A percentile compares a stretch with the other conserved stretches of the same genome.
Conservation (phyloP, 108 stramenopile species). For the Cyclotella cryptica region DNA sequence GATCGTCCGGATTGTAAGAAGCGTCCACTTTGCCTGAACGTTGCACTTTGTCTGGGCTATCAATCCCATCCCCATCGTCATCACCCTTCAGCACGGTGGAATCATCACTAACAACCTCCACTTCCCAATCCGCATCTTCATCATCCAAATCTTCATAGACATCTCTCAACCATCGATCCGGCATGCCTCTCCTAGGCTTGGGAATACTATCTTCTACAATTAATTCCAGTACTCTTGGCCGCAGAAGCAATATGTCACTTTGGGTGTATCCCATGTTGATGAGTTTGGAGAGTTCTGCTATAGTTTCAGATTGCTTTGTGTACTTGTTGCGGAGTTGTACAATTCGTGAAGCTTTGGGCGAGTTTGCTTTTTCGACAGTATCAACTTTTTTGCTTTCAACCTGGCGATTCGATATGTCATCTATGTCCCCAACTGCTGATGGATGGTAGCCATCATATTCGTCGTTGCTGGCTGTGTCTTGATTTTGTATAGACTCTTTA, state of each 20-base stretch:
- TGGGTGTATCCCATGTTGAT: slow-evolving; percentile 58
- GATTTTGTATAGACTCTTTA: too few species aligned
- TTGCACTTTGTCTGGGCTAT: background rate
- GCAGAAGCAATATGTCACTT: slow-evolving; percentile 54
- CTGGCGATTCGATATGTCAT: background rate
- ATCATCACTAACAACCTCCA: slow-evolving; percentile 48
- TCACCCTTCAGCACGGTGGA: background rate
- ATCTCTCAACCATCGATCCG: slow-evolving; percentile 63
- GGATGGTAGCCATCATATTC: too few species aligned
- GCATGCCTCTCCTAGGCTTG: slow-evolving; percentile 65
- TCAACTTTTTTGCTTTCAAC: background rate
- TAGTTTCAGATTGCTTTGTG: slow-evolving; percentile 25
- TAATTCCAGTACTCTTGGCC: slow-evolving; percentile 63
- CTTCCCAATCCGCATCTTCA: slow-evolving; percentile 39
- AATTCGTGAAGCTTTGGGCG: slow-evolving; percentile 4
- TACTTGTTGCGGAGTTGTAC: slow-evolving; percentile 45
- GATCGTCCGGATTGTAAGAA: too few species aligned
- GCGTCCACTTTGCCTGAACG: too few species aligned
- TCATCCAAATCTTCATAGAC: slow-evolving; percentile 36
- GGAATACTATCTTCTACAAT: slow-evolving; percentile 63
- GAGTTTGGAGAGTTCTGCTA: slow-evolving; percentile 49
- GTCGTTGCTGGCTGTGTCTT: too few species aligned
- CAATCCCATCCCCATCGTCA: background rate
- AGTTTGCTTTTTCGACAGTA: background rate
- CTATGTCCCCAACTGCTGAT: too few species aligned